Percentiles rank a stretch among this genome's conserved stretches.
Evolutionary conservation across 129 eudicot species (phyloP).

Genomic region (Flaveria linearis): DNA sequence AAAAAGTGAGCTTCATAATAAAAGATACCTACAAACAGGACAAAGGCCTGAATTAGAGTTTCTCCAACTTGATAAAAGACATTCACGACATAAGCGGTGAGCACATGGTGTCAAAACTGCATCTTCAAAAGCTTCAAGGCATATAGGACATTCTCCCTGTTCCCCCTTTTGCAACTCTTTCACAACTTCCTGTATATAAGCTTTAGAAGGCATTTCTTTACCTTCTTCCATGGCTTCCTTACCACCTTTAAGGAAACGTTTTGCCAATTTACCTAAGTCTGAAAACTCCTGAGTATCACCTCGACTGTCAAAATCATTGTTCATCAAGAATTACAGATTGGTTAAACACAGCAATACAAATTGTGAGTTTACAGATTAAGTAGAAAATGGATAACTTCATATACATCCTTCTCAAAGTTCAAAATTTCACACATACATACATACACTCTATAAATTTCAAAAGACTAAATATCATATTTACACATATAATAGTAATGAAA

Average conservation of each 20-base stretch:
- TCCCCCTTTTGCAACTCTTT: slow-evolving; percentile 88
- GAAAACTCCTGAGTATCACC: slow-evolving; percentile 95
- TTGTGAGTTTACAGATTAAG: neutral
- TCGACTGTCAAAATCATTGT: slow-evolving; percentile 58
- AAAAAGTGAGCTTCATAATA: neutral
- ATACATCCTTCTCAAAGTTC: neutral
- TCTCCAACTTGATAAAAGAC: slow-evolving; percentile 92
- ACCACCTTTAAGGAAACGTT: slow-evolving; percentile 81
- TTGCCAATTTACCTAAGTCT: slow-evolving; percentile 84
- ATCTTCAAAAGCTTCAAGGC: slow-evolving; percentile 99
- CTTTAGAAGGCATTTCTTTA: slow-evolving; percentile 72
- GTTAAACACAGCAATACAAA: neutral
- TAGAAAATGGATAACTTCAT: neutral
- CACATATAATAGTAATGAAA: neutral
- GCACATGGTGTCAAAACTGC: slow-evolving; percentile 99
- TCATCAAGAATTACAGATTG: slow-evolving; percentile 17
- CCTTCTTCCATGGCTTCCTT: slow-evolving; percentile 47
- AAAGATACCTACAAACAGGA: slow-evolving; percentile 92
- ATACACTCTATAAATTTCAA: neutral
- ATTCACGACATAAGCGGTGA: slow-evolving; percentile 92
- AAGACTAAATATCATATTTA: neutral
- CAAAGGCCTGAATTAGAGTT: slow-evolving; percentile 67
- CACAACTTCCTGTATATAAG: slow-evolving; percentile 92
- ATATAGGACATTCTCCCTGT: slow-evolving; percentile 91
- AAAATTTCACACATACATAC: neutral